Evolutionary conservation across 164 flowering plant genomes (phyloP), one percentile per base, ranked within the genome.

Genomic region (Nymphaea colorata): DNA sequence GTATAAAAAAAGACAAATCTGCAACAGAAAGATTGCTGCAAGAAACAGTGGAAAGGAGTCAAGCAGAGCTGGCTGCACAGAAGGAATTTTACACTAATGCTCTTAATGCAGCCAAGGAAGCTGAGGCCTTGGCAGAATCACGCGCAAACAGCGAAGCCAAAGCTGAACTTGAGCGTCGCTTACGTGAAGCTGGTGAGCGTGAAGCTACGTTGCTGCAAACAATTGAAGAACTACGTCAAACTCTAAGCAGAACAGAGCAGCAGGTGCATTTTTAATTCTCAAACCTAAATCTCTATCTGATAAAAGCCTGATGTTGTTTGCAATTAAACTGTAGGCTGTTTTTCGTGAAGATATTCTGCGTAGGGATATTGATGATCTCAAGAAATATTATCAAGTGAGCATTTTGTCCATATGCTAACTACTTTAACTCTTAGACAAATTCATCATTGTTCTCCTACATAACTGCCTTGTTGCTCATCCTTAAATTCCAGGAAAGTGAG

Each of bases 291-390:
- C 61, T 36, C 4, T n/a, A 41, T 64, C 2, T 42, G 3, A 5
- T 17, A 42, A 61, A 25, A 45, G 47, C 62, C 15, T 53, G 61
- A 51, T 53, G 41, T 65, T 43, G 2, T 65, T 43, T 43, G 59
- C 69, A 16, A 64, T 71, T 61, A 73, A 17, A 65, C 66, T 81
- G 76, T 80, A 94, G 99, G 91, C 85, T 69, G 89, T 79, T 67
- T 89, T 84, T 67, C 87, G 90, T 76, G 99, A 95, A 81, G 99
- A 95, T 69, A 89, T 84, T 89, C 83, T 87, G 64, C 90, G 78
- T 55, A 77, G 84, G 75, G 98, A 95, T 71, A 84, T 95, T 81
- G 99, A 89, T 71, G 99, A 95, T 80, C 97, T 95, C 80, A 97
- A 90, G 69, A 87, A 82, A 77, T 93, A 97, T 63, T 95, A 89